Evolutionary conservation across 2,329 filamentous ascomycete species (phyloP).

Genomic region (Neopestalotiopsis sp.): DNA sequence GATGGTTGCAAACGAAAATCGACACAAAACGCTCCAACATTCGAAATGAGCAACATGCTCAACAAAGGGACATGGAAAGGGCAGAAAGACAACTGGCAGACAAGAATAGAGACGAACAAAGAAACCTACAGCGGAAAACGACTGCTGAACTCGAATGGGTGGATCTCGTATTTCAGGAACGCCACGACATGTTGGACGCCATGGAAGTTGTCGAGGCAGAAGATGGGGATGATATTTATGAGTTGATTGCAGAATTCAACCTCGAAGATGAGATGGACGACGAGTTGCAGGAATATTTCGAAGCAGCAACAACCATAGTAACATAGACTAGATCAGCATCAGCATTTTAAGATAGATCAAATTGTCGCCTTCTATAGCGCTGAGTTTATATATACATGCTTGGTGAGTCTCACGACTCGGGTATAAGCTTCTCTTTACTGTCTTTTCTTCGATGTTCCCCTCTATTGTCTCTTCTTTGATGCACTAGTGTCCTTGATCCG

Average conservation of each 20-base stretch:
- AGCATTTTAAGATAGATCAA: neutral
- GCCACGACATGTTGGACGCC: constrained; percentile 45
- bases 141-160: constrained; percentile 54
- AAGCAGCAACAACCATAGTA: neutral
- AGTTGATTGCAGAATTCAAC: constrained; percentile 28
- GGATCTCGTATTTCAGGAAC: constrained; percentile 48
- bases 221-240: constrained; percentile 33
- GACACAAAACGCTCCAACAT: constrained; percentile 39
- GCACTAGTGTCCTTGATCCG: constrained; percentile 5
- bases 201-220: constrained; percentile 50
- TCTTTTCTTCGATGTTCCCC: no score
- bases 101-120: constrained; percentile 31
- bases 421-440: neutral
- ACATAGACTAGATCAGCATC: neutral
- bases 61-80: constrained; percentile 49
- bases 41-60: constrained; percentile 44
- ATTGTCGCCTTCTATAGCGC: neutral
- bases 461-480: constrained; percentile 6
- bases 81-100: constrained; percentile 37
- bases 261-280: constrained; percentile 9
- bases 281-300: neutral
- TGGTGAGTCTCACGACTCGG: constrained; percentile 3
- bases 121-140: constrained; percentile 38
- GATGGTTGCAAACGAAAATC: constrained; percentile 46
- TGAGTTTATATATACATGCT: constrained; percentile 5